phyloP scores from a whole-genome alignment of 257 asterid genomes.

The Solanum pinnatisectum region DNA sequence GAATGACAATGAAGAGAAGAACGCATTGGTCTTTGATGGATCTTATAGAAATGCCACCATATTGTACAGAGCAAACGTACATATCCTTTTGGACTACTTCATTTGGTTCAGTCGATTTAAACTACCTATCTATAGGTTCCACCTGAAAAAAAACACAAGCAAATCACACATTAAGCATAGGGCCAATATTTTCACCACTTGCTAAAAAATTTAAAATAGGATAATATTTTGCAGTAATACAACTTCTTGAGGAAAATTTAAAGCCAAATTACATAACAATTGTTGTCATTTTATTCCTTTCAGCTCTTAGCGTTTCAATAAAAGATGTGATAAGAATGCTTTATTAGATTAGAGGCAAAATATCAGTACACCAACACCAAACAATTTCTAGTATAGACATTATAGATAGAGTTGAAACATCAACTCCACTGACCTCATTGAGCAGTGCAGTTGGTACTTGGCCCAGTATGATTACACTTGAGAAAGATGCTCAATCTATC shows the following conservation, averaged over 20 bases:
- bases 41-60: background rate
- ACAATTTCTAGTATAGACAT: background rate
- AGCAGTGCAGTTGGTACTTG: background rate
- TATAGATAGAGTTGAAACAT: background rate
- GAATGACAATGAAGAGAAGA: background rate
- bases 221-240: background rate
- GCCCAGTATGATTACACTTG: background rate
- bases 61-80: background rate
- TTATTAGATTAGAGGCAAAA: background rate
- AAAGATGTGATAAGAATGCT: background rate
- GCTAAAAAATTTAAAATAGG: background rate
- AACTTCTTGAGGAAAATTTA: background rate
- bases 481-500: background rate
- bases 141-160: background rate
- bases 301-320: background rate
- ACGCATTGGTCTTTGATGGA: background rate
- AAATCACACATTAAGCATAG: background rate
- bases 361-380: background rate
- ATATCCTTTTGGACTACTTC: background rate
- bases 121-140: background rate
- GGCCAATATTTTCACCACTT: background rate
- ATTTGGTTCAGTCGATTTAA: background rate
- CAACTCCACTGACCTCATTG: background rate
- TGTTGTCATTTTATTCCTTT: background rate
- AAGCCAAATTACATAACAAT: background rate